phyloP scores from a whole-genome alignment of 371 early-diverging fungal genomes.

The Neoconidiobolus thromboides region DNA sequence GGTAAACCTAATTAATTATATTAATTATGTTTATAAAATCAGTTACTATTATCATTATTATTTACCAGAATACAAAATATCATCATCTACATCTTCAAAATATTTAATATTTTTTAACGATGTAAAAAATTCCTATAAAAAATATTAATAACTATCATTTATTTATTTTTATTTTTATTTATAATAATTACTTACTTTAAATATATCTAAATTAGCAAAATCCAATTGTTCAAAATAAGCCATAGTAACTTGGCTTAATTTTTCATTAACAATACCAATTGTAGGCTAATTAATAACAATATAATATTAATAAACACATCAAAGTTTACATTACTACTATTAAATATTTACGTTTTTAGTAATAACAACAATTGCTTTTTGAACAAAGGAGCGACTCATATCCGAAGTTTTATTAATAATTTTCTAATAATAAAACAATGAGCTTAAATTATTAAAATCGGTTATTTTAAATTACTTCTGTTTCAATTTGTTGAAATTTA shows the following conservation, averaged over 20 bases:
- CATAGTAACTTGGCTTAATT: not conserved
- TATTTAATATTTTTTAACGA: not conserved
- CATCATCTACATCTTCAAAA: not conserved
- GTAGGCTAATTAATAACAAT: not conserved
- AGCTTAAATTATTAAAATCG: not conserved
- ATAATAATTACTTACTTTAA: not conserved
- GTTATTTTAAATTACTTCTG: not conserved
- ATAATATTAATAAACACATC: not conserved
- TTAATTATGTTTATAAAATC: not conserved
- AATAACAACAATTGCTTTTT: constrained; percentile 2
- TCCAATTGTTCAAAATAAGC: constrained; percentile 3
- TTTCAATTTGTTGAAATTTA: not conserved
- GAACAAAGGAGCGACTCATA: not conserved
- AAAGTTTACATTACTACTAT: not conserved
- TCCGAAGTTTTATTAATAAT: not conserved
- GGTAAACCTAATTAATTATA: not conserved
- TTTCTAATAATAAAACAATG: not conserved
- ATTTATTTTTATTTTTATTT: not conserved
- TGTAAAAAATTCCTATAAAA: not conserved
- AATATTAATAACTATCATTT: not conserved
- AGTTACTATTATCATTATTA: no score
- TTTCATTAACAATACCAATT: not conserved
- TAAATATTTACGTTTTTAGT: not conserved
- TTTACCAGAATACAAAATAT: not conserved
- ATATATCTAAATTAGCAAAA: not conserved